Percentiles rank a stretch among this genome's conserved stretches.
Evolutionary conservation across 2,329 filamentous ascomycete species (phyloP).

Genomic region (Clonostachys solani): DNA sequence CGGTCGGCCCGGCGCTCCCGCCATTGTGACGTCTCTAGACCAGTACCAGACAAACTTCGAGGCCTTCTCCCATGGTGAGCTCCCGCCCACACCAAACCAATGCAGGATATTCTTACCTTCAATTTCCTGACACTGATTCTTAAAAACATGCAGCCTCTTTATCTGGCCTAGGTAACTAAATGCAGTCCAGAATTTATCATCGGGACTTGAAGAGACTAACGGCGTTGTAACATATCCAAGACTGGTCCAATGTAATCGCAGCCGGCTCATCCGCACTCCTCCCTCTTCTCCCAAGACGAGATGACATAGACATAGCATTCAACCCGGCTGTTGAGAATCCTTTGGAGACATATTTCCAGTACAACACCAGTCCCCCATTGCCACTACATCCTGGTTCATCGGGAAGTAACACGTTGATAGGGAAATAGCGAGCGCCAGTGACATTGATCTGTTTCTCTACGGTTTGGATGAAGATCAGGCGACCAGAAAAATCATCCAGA

Average conservation of each 20-base stretch:
- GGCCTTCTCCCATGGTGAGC: slow-evolving; percentile 61
- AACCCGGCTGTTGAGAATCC: slow-evolving; percentile 27
- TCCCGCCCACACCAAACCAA: too few relatives aligned
- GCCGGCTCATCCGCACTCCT: slow-evolving; percentile 67
- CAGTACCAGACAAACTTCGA: slow-evolving; percentile 71
- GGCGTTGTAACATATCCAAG: not conserved
- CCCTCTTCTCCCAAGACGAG: slow-evolving; percentile 49
- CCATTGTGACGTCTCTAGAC: slow-evolving; percentile 56
- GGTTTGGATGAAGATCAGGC: slow-evolving; percentile 61
- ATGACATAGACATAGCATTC: slow-evolving; percentile 43
- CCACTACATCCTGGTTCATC: not conserved
- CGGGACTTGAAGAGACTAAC: too few relatives aligned
- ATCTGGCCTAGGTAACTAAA: too few relatives aligned
- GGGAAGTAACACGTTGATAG: not conserved
- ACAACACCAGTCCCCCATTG: slow-evolving; percentile 49
- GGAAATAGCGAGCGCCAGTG: slow-evolving; percentile 19
- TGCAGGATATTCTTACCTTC: too few relatives aligned
- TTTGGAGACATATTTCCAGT: slow-evolving; percentile 68
- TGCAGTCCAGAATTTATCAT: too few relatives aligned
- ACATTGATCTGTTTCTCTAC: slow-evolving; percentile 76
- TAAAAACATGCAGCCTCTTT: too few relatives aligned
- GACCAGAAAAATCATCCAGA: slow-evolving; percentile 70
- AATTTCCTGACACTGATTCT: too few relatives aligned
- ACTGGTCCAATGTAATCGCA: slow-evolving; percentile 74
- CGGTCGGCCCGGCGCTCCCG: slow-evolving; percentile 43